Evolutionary conservation across 768 basidiomycete genomes (phyloP).

Genomic region (Calocera viscosa): DNA sequence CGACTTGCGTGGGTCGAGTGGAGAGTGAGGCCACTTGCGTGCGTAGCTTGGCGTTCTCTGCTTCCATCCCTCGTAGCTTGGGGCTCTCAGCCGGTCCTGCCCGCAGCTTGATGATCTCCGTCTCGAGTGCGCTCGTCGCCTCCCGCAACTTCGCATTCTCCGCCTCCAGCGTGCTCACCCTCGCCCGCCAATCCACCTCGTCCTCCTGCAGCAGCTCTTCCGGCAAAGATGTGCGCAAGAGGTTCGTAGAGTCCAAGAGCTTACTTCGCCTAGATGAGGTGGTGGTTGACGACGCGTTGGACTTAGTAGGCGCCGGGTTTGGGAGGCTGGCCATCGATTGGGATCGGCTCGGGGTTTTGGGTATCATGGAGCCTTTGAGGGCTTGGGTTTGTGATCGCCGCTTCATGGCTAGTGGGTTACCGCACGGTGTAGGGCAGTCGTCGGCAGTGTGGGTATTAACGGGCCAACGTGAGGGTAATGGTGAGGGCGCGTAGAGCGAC

Average conservation of each 20-base stretch:
- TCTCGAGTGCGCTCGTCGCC: not conserved
- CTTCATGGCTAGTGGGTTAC: too few relatives aligned
- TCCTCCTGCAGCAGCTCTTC: not conserved
- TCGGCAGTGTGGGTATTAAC: too few relatives aligned
- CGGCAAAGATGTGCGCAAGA: not conserved
- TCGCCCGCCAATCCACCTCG: not conserved
- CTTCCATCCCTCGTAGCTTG: not conserved
- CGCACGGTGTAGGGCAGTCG: too few relatives aligned
- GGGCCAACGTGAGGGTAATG: too few relatives aligned
- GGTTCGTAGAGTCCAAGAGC: not conserved
- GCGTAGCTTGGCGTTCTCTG: not conserved
- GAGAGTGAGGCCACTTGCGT: not conserved
- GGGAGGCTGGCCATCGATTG: too few relatives aligned
- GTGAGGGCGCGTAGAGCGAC: too few relatives aligned
- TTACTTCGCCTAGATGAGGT: not conserved
- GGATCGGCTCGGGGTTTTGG: too few relatives aligned
- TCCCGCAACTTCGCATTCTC: not conserved
- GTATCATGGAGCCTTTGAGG: too few relatives aligned
- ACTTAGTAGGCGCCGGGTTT: too few relatives aligned
- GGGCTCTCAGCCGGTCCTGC: not conserved
- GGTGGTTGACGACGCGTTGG: too few relatives aligned
- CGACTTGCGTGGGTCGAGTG: not conserved
- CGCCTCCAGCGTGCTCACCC: not conserved
- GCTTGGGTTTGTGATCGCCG: too few relatives aligned
- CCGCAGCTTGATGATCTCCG: not conserved